These are phyloP conservation scores for Rhizophlyctis rosea DNA, from an alignment of 192 early-diverging fungal species.

Conservation along the genomic window DNA sequence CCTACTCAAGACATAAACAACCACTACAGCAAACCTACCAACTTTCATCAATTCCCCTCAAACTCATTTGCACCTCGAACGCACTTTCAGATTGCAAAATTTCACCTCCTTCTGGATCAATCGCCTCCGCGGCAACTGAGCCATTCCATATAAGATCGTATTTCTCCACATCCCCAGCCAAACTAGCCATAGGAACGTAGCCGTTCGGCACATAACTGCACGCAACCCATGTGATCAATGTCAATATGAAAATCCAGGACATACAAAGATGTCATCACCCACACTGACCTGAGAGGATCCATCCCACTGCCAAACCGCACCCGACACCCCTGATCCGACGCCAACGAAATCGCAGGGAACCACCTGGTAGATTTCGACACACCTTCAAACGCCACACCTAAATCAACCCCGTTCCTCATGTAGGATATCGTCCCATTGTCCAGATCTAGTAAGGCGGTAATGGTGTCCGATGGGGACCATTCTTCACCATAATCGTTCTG, in stretches of 20 bases:
- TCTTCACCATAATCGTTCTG: constrained; percentile 50
- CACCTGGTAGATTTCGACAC: constrained; percentile 32
- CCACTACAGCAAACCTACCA: not conserved
- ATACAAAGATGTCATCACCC: not conserved
- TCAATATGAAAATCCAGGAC: not conserved
- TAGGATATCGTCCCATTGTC: constrained; percentile 61
- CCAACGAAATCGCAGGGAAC: constrained; percentile 72
- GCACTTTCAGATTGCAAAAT: not conserved
- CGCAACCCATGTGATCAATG: not conserved
- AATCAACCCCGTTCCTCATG: constrained; percentile 61
- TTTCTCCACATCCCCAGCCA: not conserved
- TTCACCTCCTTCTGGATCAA: not conserved
- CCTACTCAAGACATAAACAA: not conserved
- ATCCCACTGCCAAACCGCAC: constrained; percentile 64
- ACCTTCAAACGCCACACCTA: constrained; percentile 62
- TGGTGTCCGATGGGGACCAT: constrained; percentile 50
- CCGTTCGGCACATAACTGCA: constrained; percentile 1
- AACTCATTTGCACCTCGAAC: constrained; percentile 15
- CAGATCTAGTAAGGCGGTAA: constrained; percentile 59
- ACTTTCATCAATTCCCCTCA: constrained; percentile 7
- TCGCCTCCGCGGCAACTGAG: not conserved
- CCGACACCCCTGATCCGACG: constrained; percentile 65
- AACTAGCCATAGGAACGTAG: not conserved
- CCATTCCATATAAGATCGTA: not conserved
- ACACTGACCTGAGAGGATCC: constrained; percentile 35